These are phyloP conservation scores for Fusarium sarcochroum DNA, from an alignment of 2,329 filamentous ascomycete genomes.

Conservation along the genomic window DNA sequence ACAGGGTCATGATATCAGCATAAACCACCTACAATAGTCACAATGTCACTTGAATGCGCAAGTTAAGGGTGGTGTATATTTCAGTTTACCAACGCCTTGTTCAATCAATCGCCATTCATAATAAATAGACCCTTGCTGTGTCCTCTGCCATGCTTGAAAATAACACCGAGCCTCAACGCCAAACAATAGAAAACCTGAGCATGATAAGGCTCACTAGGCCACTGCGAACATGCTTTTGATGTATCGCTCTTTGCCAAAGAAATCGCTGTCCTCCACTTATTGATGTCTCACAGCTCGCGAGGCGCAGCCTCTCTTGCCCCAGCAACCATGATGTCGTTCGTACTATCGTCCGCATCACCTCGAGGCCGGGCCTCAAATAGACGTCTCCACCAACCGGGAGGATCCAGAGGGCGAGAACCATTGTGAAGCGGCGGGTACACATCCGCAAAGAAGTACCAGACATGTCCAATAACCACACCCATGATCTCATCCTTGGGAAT, in stretches of 20 bases:
- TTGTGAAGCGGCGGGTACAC: constrained; percentile 94
- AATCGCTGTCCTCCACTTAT: not conserved
- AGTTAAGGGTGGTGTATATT: constrained; percentile 4
- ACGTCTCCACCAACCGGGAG: constrained; percentile 89
- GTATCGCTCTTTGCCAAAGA: not conserved
- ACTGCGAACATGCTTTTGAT: not conserved
- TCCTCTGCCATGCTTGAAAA: constrained; percentile 29
- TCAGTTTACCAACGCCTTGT: constrained; percentile 31
- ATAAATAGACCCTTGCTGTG: constrained; percentile 9
- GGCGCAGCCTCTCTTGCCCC: constrained; percentile 56
- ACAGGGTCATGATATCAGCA: constrained; percentile 15
- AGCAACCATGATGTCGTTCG: constrained; percentile 74
- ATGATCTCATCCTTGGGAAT: constrained; percentile 97
- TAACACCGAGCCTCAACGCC: constrained; percentile 36
- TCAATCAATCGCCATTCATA: constrained; percentile 11
- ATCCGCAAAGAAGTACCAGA: constrained; percentile 98
- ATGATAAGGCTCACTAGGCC: not conserved
- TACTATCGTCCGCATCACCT: constrained; percentile 65
- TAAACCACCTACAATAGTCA: not conserved
- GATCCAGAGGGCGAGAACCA: constrained; percentile 87
- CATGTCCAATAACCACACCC: constrained; percentile 92
- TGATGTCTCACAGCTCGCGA: constrained; percentile 36
- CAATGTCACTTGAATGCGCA: not conserved
- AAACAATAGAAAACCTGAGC: constrained; percentile 14
- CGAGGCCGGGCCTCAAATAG: constrained; percentile 77